Evolutionary conservation across 108 stramenopile genomes (phyloP), one percentile per base, ranked within the genome.

Genomic region (Cyclostephanos tholiformis): DNA sequence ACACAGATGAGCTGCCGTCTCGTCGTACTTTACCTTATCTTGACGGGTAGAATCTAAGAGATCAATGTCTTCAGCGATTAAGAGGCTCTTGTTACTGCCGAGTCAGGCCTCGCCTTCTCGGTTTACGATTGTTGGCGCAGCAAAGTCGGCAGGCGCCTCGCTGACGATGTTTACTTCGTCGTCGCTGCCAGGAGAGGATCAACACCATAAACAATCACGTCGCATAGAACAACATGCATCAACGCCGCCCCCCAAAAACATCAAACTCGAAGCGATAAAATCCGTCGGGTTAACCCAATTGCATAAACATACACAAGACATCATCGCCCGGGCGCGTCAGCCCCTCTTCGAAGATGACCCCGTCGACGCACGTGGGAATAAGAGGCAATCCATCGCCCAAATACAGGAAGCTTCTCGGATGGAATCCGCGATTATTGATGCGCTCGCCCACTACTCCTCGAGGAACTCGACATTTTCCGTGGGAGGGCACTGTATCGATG

Each of bases 231-330:
- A 9, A 41, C 41, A 41, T 5, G 41, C 41, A 41, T 53, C 52
- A 20, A 22, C 20, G 20, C 52, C 25, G 6, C 52, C 52, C 6
- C 2, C 19, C 6, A 64, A 83, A 52, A 72, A 72, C 32, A 35
- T 63, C 25, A 49, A 65, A 9, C 70, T 79, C 5, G 71, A 71
- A 32, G 63, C 69, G 11, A 79, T 79, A 66, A 79, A 79, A 72
- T 72, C 70, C n/a, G 56, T 70, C 4, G 77, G 77, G 13, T 63
- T 79, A 6, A 35, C 71, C 8, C 77, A 79, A 64, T 71, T 79
- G 7, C 71, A 79, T 35, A 65, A 70, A 43, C 70, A 72, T 51
- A 79, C 77, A 1, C 77, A 72, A 52, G 77, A 79, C 26, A 29
- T 79, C 25, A 65, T 79, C 43, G 65, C 77, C 59, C 77, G 77